These are phyloP conservation scores for Galeopsis tetrahit DNA, from an alignment of 257 asterid species.

Conservation along the genomic window DNA sequence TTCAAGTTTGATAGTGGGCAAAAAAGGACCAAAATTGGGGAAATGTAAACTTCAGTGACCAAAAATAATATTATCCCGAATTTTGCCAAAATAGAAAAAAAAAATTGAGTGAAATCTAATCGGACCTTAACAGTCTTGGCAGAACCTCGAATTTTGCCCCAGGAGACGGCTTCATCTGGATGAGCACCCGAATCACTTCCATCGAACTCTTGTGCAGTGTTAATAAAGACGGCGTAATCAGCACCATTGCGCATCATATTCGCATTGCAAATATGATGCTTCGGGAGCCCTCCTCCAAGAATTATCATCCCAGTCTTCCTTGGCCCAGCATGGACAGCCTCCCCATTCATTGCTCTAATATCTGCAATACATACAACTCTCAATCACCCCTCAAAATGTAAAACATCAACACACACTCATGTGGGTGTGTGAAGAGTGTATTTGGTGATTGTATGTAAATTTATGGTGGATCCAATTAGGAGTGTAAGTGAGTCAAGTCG, in stretches of 20 bases:
- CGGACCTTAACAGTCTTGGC: slow-evolving; percentile 91
- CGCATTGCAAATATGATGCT: slow-evolving; percentile 95
- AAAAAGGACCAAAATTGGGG: not conserved
- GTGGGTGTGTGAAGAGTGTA: too few species aligned
- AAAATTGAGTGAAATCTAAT: not conserved
- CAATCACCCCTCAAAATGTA: slow-evolving; percentile 8
- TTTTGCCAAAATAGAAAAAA: not conserved
- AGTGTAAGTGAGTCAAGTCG: too few species aligned
- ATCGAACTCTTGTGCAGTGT: slow-evolving; percentile 95
- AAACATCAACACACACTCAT: too few species aligned
- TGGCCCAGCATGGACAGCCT: slow-evolving; percentile 82
- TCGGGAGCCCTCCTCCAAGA: slow-evolving; percentile 96
- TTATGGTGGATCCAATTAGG: too few species aligned
- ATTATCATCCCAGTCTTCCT: slow-evolving; percentile 87
- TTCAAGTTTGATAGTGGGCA: too few species aligned
- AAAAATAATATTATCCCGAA: too few species aligned
- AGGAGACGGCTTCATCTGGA: slow-evolving; percentile 97
- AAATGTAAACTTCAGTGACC: too few species aligned
- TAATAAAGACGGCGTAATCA: slow-evolving; percentile 80
- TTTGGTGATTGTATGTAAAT: too few species aligned
- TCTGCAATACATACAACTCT: slow-evolving; percentile 48
- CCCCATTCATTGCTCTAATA: slow-evolving; percentile 83
- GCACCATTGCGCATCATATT: slow-evolving; percentile 99
- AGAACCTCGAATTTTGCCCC: slow-evolving; percentile 96
- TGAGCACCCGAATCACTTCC: slow-evolving; percentile 99